Evolutionary conservation across 2,329 filamentous ascomycete species (phyloP), one percentile per base, ranked within the genome.

Genomic region (Alternaria triticina): DNA sequence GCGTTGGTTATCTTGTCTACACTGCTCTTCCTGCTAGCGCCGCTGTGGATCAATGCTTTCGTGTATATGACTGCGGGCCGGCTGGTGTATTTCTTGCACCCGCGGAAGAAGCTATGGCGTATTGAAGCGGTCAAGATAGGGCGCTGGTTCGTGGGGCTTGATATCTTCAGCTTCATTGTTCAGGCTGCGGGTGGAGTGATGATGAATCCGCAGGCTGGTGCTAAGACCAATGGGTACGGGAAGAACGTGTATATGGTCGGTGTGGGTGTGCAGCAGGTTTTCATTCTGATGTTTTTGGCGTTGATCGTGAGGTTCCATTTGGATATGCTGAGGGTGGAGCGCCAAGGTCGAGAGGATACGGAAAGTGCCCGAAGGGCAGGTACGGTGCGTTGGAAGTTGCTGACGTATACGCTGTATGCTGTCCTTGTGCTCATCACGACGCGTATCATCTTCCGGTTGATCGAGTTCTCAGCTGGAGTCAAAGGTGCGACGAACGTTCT

Each of bases 361-460:
- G 12, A 8, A 0, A 12, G 22, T 12, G 13, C 4, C 0, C n/a
- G 20, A 8, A 1, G 28, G 13, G 22, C 17, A 52, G 7, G 28
- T 12, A 5, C 12, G 15, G 17, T 5, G 13, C 20, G 6, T n/a
- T 52, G 73, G 73, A 72, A 69, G 30, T 68, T 46, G 61, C 36
- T 76, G 22, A 70, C 82, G 3, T 83, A 79, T 57, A 74, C 76
- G 1, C 70, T 85, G 0, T 85, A 83, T 61, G 74, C 74, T 6
- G 73, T 73, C 0, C 72, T 86, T 11, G 62, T 66, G 0, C 75
- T 85, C 33, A 85, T 86, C 62, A 83, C 82, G 0, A 66, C 74
- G 27, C 85, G 88, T 33, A 89, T 90, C 72, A 83, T 88, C 66
- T 91, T 86, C 76, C 86, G 88, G 28, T 80, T 91, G 2, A 75